phyloP scores from a whole-genome alignment of 352 stramenopile species.

The Phytophthora idaei region DNA sequence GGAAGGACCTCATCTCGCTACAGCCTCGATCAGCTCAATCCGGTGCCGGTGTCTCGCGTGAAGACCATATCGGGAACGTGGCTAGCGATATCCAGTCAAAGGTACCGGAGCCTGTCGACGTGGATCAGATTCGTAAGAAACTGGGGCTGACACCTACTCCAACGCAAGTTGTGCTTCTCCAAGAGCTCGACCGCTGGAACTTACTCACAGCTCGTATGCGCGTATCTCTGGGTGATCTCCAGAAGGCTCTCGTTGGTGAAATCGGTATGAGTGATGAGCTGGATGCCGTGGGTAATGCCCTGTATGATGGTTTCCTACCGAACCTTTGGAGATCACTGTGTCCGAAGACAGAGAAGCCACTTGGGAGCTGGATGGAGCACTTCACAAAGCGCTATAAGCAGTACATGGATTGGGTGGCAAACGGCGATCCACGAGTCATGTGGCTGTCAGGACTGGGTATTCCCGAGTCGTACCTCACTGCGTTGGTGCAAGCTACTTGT shows the following conservation, averaged over 20 bases:
- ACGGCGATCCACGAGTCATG: slow-evolving; percentile 92
- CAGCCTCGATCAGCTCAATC: slow-evolving; percentile 88
- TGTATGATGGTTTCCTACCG: slow-evolving; percentile 95
- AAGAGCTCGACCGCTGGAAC: slow-evolving; percentile 97
- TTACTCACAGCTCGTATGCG: slow-evolving; percentile 87
- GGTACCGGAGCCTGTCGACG: slow-evolving; percentile 88
- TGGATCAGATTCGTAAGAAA: slow-evolving; percentile 87
- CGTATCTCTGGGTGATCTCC: slow-evolving; percentile 85
- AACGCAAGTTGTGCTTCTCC: slow-evolving; percentile 93
- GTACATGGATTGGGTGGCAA: slow-evolving; percentile 91
- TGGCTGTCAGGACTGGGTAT: slow-evolving; percentile 96
- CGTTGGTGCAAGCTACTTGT: slow-evolving; percentile 95
- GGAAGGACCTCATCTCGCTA: slow-evolving; percentile 92
- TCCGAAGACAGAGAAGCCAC: slow-evolving; percentile 93
- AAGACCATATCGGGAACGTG: slow-evolving; percentile 92
- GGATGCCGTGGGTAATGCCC: slow-evolving; percentile 89
- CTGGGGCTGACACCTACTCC: slow-evolving; percentile 78
- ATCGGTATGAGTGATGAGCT: slow-evolving; percentile 97
- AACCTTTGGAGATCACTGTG: slow-evolving; percentile 90
- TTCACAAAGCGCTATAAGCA: slow-evolving; percentile 89
- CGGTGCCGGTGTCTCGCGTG: slow-evolving; percentile 83
- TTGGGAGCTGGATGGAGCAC: slow-evolving; percentile 96
- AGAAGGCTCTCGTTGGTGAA: slow-evolving; percentile 93
- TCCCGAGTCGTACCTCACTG: slow-evolving; percentile 95
- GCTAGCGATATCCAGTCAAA: slow-evolving; percentile 93